Conservation (phyloP, 768 basidiomycete genomes). For the Russula earlei region DNA sequence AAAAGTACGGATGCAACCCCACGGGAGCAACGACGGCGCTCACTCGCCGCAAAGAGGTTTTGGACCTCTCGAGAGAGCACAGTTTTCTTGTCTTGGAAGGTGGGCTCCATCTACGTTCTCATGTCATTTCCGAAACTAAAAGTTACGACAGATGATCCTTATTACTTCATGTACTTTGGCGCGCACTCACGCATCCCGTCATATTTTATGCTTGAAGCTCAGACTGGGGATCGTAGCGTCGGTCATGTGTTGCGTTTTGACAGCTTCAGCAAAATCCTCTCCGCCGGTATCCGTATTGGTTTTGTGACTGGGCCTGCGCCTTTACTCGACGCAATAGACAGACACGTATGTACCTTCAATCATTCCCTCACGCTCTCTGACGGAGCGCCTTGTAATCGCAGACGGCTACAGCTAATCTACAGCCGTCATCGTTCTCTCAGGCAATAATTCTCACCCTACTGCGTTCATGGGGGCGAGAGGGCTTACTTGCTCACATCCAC, state of each 20-base stretch:
- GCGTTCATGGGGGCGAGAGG: conserved; percentile 64
- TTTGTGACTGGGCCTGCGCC: conserved; percentile 67
- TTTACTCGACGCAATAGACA: conserved; percentile 60
- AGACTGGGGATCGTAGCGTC: conserved; percentile 41
- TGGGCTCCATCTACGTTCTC: conserved; percentile 25
- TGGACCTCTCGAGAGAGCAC: conserved; percentile 61
- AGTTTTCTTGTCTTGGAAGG: conserved; percentile 84
- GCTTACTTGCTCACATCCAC: conserved; percentile 60
- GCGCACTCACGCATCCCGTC: conserved; percentile 52
- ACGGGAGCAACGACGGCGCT: conserved; percentile 70
- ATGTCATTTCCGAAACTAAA: not conserved
- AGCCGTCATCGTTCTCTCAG: conserved; percentile 56
- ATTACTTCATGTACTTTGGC: conserved; percentile 72
- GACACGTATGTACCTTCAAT: conserved; percentile 41
- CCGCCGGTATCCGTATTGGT: conserved; percentile 71
- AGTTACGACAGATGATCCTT: conserved; percentile 57
- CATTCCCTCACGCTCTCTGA: not conserved
- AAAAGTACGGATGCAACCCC: conserved; percentile 77
- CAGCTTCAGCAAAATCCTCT: conserved; percentile 77
- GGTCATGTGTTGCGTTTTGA: conserved; percentile 86
- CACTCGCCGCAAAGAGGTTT: conserved; percentile 60
- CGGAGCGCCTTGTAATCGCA: conserved; percentile 22
- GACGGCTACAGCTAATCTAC: conserved; percentile 61
- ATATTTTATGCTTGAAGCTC: conserved; percentile 71
- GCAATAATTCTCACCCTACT: conserved; percentile 50